phyloP scores from a whole-genome alignment of 2,329 filamentous ascomycete genomes.

The Ilyonectria mors-panacis region DNA sequence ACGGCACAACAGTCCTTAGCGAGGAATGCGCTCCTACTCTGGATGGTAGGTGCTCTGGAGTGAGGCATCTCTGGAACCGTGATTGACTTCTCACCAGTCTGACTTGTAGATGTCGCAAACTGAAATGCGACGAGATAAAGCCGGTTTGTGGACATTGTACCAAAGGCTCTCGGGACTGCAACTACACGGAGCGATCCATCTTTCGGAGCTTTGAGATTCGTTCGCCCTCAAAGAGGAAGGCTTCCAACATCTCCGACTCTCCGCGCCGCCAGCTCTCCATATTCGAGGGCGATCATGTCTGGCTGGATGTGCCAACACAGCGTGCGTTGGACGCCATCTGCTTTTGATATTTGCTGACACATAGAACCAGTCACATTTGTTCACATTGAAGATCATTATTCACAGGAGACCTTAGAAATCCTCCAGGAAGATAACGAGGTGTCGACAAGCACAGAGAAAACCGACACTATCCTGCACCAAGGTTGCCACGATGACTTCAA shows the following conservation, averaged over 20 bases:
- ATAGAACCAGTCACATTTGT: conserved; percentile 33
- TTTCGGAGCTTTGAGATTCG: conserved; percentile 37
- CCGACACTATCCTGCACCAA: not conserved
- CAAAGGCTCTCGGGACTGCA: conserved; percentile 35
- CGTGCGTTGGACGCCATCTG: conserved; percentile 9
- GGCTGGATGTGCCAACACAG: conserved; percentile 35
- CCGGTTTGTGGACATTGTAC: conserved; percentile 41
- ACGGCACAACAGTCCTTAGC: too few species aligned
- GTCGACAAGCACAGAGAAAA: not conserved
- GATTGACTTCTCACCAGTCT: conserved; percentile 28
- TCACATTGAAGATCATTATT: conserved; percentile 27
- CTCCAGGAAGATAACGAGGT: not conserved
- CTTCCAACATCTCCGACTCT: not conserved
- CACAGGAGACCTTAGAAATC: conserved; percentile 1
- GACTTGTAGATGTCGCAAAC: conserved; percentile 43
- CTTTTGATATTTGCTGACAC: rapidly evolving
- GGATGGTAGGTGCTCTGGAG: conserved; percentile 33
- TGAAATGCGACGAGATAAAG: conserved; percentile 47
- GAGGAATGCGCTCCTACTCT: conserved; percentile 43
- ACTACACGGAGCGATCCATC: conserved; percentile 34
- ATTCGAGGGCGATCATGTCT: conserved; percentile 35
- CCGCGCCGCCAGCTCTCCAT: not conserved
- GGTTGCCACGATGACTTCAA: not conserved
- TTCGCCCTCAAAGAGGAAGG: not conserved
- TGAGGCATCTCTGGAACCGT: not conserved